These are phyloP conservation scores for Podospora sp. DNA, from an alignment of 495 filamentous ascomycete species.

Conservation along the genomic window DNA sequence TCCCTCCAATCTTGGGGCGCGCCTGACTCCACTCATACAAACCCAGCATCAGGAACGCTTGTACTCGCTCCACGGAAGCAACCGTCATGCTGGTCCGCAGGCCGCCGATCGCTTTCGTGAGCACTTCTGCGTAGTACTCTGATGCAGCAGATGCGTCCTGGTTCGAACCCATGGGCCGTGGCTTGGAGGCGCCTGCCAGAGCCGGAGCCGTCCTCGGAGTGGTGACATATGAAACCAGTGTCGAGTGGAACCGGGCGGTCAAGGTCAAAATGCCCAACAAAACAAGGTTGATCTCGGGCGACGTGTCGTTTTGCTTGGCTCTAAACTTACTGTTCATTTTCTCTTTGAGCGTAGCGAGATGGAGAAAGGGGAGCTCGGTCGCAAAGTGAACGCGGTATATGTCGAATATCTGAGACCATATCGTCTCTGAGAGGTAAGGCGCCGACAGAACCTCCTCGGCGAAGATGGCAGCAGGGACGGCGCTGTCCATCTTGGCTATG, in stretches of 20 bases:
- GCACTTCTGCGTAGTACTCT: constrained; percentile 75
- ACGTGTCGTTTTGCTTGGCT: constrained; percentile 49
- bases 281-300: constrained; percentile 59
- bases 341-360: constrained; percentile 73
- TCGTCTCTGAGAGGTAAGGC: constrained; percentile 63
- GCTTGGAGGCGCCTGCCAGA: constrained; percentile 40
- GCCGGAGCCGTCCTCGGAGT: constrained; percentile 38
- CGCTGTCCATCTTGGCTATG: constrained; percentile 43
- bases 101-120: constrained; percentile 65
- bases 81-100: constrained; percentile 56
- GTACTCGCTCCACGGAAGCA: constrained; percentile 69
- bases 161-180: constrained; percentile 31
- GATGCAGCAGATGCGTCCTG: constrained; percentile 67
- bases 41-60: constrained; percentile 79
- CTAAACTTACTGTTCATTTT: constrained; percentile 46
- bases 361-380: constrained; percentile 80
- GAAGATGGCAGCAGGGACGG: constrained; percentile 33
- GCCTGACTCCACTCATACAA: constrained; percentile 85
- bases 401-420: constrained; percentile 74
- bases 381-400: constrained; percentile 83
- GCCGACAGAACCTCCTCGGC: constrained; percentile 55
- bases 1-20: constrained; percentile 57
- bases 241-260: constrained; percentile 75
- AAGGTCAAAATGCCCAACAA: constrained; percentile 77
- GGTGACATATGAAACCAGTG: constrained; percentile 64